Percentiles rank a stretch among this genome's conserved stretches.
Evolutionary conservation across 2,329 filamentous ascomycete genomes (phyloP).

Genomic region (Alternaria ethzedia): DNA sequence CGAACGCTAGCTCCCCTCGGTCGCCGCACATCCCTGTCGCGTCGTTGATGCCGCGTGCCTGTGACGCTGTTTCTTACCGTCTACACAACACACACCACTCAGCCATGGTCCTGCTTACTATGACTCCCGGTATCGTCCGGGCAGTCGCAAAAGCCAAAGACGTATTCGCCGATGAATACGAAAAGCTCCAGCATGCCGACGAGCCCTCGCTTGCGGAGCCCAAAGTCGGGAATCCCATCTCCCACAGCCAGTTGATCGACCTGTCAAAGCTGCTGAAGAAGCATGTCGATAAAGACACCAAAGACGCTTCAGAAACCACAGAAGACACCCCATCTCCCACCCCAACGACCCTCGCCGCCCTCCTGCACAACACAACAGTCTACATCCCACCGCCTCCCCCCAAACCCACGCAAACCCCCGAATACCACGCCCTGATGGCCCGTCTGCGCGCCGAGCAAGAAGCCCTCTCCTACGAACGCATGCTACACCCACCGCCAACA

Average conservation of each 20-base stretch:
- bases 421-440: slow-evolving; percentile 89
- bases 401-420: slow-evolving; percentile 70
- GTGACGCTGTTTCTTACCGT: background rate
- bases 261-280: slow-evolving; percentile 63
- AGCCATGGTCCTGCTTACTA: slow-evolving; percentile 77
- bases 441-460: slow-evolving; percentile 84
- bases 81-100: slow-evolving; percentile 4
- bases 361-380: slow-evolving; percentile 74
- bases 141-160: slow-evolving; percentile 56
- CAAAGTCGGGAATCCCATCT: slow-evolving; percentile 69
- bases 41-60: background rate
- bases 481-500: slow-evolving; percentile 68
- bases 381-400: slow-evolving; percentile 81
- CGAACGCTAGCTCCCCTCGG: slow-evolving; percentile 9
- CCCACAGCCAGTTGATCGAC: slow-evolving; percentile 71
- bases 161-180: slow-evolving; percentile 24
- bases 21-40: slow-evolving; percentile 8
- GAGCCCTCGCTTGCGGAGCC: slow-evolving; percentile 61
- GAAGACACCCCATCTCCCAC: background rate
- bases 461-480: slow-evolving; percentile 78
- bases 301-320: background rate
- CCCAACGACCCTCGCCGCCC: slow-evolving; percentile 64
- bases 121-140: slow-evolving; percentile 72
- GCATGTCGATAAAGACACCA: slow-evolving; percentile 11
- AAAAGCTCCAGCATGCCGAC: slow-evolving; percentile 31